Base-by-base conservation (phyloP, 176 grass and related monocot genomes). In the Phragmites australis region DNA sequence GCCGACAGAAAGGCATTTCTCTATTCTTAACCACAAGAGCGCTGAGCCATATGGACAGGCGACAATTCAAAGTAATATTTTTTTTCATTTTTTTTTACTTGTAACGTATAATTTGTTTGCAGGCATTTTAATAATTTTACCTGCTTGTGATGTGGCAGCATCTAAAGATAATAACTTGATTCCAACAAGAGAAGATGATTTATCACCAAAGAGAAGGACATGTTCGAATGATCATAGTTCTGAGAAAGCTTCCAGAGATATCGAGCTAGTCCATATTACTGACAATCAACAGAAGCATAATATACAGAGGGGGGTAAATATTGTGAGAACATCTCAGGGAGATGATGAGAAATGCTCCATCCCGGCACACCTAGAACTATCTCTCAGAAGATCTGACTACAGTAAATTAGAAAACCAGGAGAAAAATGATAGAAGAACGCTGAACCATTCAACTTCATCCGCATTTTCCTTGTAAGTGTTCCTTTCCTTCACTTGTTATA, bases 401-500 rank as follows among this genome's bases (percentile, higher is more conserved):
- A 64, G 66, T 70, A 72, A 67, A 53, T 70, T 57, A 59, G 84
- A 90, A 51, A 93, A 80, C 80, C 48, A 73, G 65, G 84, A 91
- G 47, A 96, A 85, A 68, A 86, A 78, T 89, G 86, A 91, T 79
- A 87, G 60, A 13, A 93, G 76, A 91, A 91, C 72, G 7, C 85
- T 93, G 68, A 93, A 93, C 55, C 97, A 99, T 85, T 99, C 97
- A 54, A 99, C 78, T 68, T 91, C 89, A 19, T 99, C 97, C 22
- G 90, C 97, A 10, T 99, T 99, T 83, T 93, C 90, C 59, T 60
- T 95, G 97, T 99, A 79, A 93, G 90, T 86, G 10, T 72, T 73
- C 23, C 18, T 80, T 60, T 53, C 8, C 30, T 51, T 70, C 15
- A 6, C 5, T 46, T 32, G 3, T 42, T 21, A 51, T 70, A 21